Evolutionary conservation across 1,284 basidiomycete species (phyloP).

Genomic region (Hortiboletus rubellus): DNA sequence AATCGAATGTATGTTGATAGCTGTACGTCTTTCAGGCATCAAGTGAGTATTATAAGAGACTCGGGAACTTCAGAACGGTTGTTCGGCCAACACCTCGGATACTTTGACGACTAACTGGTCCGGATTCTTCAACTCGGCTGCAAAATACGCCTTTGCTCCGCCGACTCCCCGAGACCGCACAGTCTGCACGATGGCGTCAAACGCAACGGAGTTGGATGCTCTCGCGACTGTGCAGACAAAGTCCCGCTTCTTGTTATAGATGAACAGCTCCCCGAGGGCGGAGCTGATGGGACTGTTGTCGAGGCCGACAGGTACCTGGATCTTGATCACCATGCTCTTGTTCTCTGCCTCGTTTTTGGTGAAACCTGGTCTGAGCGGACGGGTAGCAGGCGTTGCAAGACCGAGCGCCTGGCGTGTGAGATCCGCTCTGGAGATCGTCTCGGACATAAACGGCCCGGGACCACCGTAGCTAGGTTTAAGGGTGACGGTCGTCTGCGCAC

Average conservation of each 20-base stretch:
- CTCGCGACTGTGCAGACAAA: constrained; percentile 45
- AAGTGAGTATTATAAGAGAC: background rate
- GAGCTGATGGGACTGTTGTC: constrained; percentile 2
- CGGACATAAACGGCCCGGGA: background rate
- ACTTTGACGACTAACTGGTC: constrained; percentile 52
- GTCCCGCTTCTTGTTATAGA: constrained; percentile 55
- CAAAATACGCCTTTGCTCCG: constrained; percentile 56
- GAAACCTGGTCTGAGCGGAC: constrained; percentile 10
- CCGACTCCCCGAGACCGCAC: constrained; percentile 44
- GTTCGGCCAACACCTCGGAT: constrained; percentile 50
- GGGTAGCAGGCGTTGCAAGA: constrained; percentile 21
- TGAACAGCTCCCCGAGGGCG: constrained; percentile 34
- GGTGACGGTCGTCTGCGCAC: constrained; percentile 41
- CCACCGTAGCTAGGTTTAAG: constrained; percentile 46
- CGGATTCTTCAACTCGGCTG: constrained; percentile 48
- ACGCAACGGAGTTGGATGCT: constrained; percentile 38
- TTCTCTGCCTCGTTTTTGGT: constrained; percentile 19
- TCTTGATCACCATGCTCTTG: constrained; percentile 53
- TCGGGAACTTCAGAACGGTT: constrained; percentile 39
- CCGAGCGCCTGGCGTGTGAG: constrained; percentile 38
- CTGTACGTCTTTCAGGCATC: background rate
- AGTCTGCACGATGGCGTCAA: constrained; percentile 39
- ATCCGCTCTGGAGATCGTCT: constrained; percentile 36
- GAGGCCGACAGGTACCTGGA: constrained; percentile 44
- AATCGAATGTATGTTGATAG: background rate